Percentiles rank a stretch among this genome's conserved stretches.
Evolutionary conservation across 2,329 filamentous ascomycete genomes (phyloP).

Genomic region (Neurospora crassa): DNA sequence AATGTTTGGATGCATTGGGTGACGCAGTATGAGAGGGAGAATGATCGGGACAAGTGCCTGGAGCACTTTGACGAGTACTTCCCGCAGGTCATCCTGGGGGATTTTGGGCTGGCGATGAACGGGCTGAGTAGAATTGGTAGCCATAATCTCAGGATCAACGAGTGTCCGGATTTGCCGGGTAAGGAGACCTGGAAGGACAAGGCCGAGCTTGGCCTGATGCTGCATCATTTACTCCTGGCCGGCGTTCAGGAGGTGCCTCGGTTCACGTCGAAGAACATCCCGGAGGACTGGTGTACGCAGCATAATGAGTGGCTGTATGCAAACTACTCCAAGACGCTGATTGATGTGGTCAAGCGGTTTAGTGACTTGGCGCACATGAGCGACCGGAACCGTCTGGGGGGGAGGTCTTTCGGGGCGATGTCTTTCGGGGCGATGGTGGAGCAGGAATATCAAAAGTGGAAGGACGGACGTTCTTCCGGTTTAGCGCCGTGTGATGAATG

Average conservation of each 20-base stretch:
- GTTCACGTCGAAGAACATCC: neutral
- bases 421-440: neutral
- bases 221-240: neutral
- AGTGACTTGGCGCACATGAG: neutral
- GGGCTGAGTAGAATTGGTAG: neutral
- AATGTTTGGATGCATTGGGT: slow-evolving; percentile 12
- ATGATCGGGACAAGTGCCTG: neutral
- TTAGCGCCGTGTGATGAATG: neutral
- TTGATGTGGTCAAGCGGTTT: neutral
- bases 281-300: neutral
- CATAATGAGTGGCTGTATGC: neutral
- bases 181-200: slow-evolving; percentile 6
- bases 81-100: slow-evolving; percentile 10
- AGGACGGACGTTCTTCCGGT: neutral
- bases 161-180: slow-evolving; percentile 1
- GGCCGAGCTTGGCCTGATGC: neutral
- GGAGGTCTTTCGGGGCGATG: neutral
- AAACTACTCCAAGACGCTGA: neutral
- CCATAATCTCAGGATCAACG: accelerated
- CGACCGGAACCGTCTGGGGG: neutral
- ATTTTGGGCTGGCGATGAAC: slow-evolving; percentile 7
- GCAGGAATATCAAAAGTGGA: neutral
- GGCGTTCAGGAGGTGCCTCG: neutral
- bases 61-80: slow-evolving; percentile 1
- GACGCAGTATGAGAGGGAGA: slow-evolving; percentile 5